Conservation (phyloP, 2,329 filamentous ascomycete genomes). For the Lasiodiplodia hormozganensis region DNA sequence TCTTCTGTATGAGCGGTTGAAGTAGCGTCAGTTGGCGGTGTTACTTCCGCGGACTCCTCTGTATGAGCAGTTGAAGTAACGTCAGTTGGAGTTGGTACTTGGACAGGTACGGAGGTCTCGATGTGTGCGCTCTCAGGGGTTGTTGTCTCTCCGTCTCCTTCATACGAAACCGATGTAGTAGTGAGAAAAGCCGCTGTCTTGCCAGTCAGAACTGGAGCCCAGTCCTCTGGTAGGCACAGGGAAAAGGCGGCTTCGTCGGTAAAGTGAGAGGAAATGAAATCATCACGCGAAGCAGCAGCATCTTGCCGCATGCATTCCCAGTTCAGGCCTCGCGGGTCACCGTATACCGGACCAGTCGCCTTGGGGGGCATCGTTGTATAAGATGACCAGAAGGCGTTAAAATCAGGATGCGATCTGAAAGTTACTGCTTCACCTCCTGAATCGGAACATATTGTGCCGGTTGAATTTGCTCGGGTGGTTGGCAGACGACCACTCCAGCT, state of each 20-base stretch:
- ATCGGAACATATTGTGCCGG: neutral
- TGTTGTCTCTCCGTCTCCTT: neutral
- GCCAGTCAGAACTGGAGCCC: neutral
- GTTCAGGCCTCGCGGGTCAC: slow-evolving; percentile 8
- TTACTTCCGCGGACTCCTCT: neutral
- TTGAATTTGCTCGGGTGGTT: slow-evolving; percentile 1
- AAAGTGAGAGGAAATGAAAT: neutral
- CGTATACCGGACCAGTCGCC: neutral
- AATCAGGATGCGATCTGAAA: slow-evolving; percentile 6
- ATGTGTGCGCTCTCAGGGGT: neutral
- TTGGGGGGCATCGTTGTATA: neutral
- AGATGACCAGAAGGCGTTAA: neutral
- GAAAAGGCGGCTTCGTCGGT: neutral
- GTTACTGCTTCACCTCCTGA: neutral
- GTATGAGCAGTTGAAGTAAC: slow-evolving; percentile 10
- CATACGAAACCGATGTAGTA: slow-evolving; percentile 10
- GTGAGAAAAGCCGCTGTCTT: neutral
- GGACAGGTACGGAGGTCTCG: neutral
- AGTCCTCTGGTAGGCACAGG: neutral
- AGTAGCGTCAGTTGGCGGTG: neutral
- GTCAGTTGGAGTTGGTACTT: neutral
- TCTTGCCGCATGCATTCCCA: neutral
- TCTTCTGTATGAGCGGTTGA: slow-evolving; percentile 8
- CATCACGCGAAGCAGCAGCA: neutral
- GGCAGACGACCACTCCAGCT: neutral